Conservation (phyloP, 148 eudicot species). For the Cornus florida region DNA sequence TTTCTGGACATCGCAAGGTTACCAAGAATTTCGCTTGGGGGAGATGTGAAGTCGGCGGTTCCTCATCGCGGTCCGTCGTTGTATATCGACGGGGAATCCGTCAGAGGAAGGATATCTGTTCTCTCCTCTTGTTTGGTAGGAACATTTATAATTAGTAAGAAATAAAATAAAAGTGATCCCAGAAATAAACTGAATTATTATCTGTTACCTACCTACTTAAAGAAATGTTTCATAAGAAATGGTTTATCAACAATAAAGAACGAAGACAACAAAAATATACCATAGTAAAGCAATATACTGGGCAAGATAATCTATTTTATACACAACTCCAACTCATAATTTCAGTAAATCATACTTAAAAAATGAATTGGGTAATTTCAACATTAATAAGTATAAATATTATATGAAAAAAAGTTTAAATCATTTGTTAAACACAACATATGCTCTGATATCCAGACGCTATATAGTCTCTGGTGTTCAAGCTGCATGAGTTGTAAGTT, state of each 20-base stretch:
- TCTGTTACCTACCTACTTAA: not conserved
- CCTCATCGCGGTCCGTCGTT: too few relatives aligned
- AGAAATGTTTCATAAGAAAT: too few relatives aligned
- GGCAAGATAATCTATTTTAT: not conserved
- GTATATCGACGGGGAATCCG: too few relatives aligned
- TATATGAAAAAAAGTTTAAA: not conserved
- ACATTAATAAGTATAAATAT: not conserved
- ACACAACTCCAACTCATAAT: not conserved
- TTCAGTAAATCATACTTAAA: too few relatives aligned
- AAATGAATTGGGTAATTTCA: not conserved
- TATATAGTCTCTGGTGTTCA: not conserved
- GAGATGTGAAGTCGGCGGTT: too few relatives aligned
- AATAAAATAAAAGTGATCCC: too few relatives aligned
- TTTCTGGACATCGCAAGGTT: too few relatives aligned
- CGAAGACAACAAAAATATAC: too few relatives aligned
- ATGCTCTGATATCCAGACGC: not conserved
- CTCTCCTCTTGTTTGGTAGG: too few relatives aligned
- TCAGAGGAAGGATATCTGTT: too few relatives aligned
- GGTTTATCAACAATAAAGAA: not conserved
- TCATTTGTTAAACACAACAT: not conserved
- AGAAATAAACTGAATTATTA: not conserved
- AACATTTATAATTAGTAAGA: too few relatives aligned
- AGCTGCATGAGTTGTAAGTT: slow-evolving; percentile 6
- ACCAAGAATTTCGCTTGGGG: too few relatives aligned
- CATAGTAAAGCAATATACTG: not conserved